These are phyloP conservation scores for Backusella liffmaniae DNA, from an alignment of 192 early-diverging fungal genomes.

Conservation along the genomic window DNA sequence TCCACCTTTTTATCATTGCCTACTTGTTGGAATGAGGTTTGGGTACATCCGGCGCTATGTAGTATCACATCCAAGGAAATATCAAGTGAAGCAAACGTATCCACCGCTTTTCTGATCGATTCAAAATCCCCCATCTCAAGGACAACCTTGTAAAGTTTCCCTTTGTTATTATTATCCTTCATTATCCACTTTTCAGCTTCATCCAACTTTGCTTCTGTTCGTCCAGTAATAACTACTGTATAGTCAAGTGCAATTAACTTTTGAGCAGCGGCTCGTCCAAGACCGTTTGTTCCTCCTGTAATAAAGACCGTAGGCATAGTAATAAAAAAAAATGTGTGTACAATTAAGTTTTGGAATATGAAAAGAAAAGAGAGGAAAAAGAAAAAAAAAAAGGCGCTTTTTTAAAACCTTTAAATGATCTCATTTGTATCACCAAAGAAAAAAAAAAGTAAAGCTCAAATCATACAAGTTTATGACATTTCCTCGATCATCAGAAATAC, in stretches of 20 bases:
- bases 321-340: conserved; percentile 14
- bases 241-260: conserved; percentile 74
- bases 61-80: conserved; percentile 20
- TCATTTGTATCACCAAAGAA: not conserved
- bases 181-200: conserved; percentile 4
- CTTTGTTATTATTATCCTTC: not conserved
- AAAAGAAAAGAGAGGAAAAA: not conserved
- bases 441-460: not conserved
- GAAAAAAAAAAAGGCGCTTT: not conserved
- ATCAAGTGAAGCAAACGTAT: conserved; percentile 10
- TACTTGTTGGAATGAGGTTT: not conserved
- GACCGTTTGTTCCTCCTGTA: conserved; percentile 23
- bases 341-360: conserved; percentile 25
- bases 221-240: conserved; percentile 22
- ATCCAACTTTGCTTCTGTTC: not conserved
- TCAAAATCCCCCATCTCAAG: conserved; percentile 18
- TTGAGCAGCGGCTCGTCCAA: conserved; percentile 51
- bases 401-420: not conserved
- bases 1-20: conserved; percentile 8
- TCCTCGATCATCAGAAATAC: not conserved
- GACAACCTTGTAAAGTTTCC: not conserved
- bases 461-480: not conserved
- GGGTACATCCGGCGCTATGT: conserved; percentile 18
- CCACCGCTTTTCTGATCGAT: conserved; percentile 12
- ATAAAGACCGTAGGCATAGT: conserved; percentile 42